Base-by-base conservation (phyloP, 176 grass and related monocot species). In the Chrysopogon serrulatus region DNA sequence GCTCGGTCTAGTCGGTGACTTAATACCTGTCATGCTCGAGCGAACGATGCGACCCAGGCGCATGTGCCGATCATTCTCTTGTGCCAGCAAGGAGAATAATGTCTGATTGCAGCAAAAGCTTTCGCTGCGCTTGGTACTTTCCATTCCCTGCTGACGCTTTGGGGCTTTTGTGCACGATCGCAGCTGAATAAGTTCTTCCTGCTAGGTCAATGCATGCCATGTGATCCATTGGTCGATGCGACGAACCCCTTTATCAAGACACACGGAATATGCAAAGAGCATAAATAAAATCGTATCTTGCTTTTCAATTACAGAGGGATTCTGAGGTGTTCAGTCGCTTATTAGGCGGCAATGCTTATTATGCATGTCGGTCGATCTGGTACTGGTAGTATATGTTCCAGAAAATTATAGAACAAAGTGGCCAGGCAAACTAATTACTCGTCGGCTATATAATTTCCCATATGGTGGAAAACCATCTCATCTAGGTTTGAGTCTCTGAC, bases 11-110 rank as follows among this genome's bases (percentile, higher is more conserved):
- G 54, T 57, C 23, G 12, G 51, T 83, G 27, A 73, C 56, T 80
- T 74, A n/a, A n/a, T n/a, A 74, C 68, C 87, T 84, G 87, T 73
- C 87, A 80, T 75, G 68, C 82, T 80, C 68, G 81, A 42, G 61
- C 51, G 12, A 68, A 37, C 71, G 43, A 73, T 47, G 26, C 40
- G 41, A 72, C 1, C 41, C 42, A 11, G 16, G 71, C 42, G n/a
- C 61, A 86, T 19, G 53, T 14, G 72, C 51, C 45, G 23, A 44
- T 44, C 77, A 44, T 70, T 83, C 73, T 63, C 72, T 34, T 70
- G 45, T 57, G 76, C 28, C 45, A 79, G 76, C 82, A 63, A 79
- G 67, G 68, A 68, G 18, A 74, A 77, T 33, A 74, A 80, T 84
- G 82, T 48, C 30, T 74, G 72, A 10, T 65, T 65, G 49, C 33